These are phyloP conservation scores for Scheffersomyces quercinus DNA, from an alignment of 1,139 yeast species.

Conservation along the genomic window DNA sequence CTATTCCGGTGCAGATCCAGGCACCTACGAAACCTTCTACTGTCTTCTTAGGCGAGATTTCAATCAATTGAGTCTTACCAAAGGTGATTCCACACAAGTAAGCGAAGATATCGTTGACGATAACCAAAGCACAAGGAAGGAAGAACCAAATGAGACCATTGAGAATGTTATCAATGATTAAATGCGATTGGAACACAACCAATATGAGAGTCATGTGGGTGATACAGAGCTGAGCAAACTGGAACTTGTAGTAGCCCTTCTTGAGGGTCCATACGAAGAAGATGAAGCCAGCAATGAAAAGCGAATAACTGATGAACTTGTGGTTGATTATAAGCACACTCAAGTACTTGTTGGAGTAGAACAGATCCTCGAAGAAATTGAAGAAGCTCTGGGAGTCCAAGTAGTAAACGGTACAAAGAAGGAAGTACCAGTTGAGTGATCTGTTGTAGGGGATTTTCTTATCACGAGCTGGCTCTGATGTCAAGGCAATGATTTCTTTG, in stretches of 20 bases:
- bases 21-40: conserved; percentile 98
- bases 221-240: conserved; percentile 89
- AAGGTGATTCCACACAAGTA: conserved; percentile 96
- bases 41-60: conserved; percentile 94
- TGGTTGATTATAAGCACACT: conserved; percentile 62
- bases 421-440: conserved; percentile 86
- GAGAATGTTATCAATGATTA: conserved; percentile 85
- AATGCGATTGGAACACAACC: conserved; percentile 92
- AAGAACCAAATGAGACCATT: conserved; percentile 94
- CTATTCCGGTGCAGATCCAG: conserved; percentile 87
- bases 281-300: conserved; percentile 86
- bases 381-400: conserved; percentile 85
- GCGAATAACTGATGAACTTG: conserved; percentile 77
- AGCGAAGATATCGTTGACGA: conserved; percentile 94
- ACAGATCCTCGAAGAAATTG: conserved; percentile 51
- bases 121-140: conserved; percentile 87
- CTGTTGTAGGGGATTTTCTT: conserved; percentile 81
- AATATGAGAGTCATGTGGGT: conserved; percentile 92
- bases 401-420: conserved; percentile 80
- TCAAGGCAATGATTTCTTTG: conserved; percentile 87
- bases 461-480: conserved; percentile 80
- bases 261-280: conserved; percentile 87
- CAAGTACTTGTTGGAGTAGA: conserved; percentile 46
- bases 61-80: conserved; percentile 90
- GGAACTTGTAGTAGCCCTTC: conserved; percentile 87